Evolutionary conservation across 768 basidiomycete species (phyloP).

Genomic region (Fistulinella prunicolor): DNA sequence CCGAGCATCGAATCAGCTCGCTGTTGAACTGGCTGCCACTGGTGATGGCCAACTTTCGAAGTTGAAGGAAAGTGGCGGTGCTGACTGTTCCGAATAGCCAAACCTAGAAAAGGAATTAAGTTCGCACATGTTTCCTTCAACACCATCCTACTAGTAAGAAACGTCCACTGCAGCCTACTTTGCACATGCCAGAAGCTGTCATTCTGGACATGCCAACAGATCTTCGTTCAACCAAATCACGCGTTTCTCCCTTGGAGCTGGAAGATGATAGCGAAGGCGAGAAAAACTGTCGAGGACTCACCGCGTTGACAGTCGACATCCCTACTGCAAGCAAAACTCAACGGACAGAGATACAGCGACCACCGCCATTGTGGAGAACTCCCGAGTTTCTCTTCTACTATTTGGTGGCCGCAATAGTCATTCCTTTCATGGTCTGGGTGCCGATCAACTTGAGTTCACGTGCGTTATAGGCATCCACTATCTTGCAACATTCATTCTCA

Average conservation of each 20-base stretch:
- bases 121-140: conserved; percentile 8
- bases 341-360: conserved; percentile 24
- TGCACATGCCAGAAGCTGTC: conserved; percentile 29
- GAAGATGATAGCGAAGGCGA: conserved; percentile 8
- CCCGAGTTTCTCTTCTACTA: conserved; percentile 80
- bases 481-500: conserved; percentile 2
- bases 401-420: conserved; percentile 51
- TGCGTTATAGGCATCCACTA: conserved; percentile 45
- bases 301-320: conserved; percentile 53
- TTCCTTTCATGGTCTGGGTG: conserved; percentile 76
- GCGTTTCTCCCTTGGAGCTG: conserved; percentile 15
- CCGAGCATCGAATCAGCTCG: conserved; percentile 34
- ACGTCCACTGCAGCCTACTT: background rate
- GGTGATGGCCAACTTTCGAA: conserved; percentile 11
- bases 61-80: too few species aligned
- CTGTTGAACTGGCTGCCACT: conserved; percentile 19
- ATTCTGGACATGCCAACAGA: conserved; percentile 37
- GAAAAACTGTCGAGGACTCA: conserved; percentile 31
- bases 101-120: conserved; percentile 9
- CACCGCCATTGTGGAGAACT: conserved; percentile 69
- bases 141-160: background rate
- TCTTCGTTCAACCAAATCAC: conserved; percentile 16
- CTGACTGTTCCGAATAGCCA: background rate
- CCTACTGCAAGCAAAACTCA: conserved; percentile 40
- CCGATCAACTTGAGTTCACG: conserved; percentile 70